Evolutionary conservation across 2,329 filamentous ascomycete species (phyloP).

Genomic region (Rhynchosporium secalis): DNA sequence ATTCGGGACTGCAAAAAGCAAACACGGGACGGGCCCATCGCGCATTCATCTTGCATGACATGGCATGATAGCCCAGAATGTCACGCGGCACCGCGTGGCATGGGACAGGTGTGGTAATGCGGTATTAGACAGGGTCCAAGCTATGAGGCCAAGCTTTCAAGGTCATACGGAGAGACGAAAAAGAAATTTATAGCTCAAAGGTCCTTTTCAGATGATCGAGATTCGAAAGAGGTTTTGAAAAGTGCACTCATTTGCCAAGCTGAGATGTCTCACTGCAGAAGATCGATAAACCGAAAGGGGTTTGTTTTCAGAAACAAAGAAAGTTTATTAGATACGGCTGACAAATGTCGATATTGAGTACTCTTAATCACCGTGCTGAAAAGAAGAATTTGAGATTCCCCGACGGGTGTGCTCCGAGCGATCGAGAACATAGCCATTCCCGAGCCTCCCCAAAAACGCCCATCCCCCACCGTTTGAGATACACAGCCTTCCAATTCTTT

Average conservation of each 20-base stretch:
- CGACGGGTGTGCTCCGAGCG: constrained; percentile 8
- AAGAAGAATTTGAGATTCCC: constrained; percentile 1
- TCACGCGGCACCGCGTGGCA: constrained; percentile 9
- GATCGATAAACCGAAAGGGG: neutral
- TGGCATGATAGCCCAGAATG: neutral
- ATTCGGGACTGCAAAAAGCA: constrained; percentile 18
- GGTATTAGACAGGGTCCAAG: neutral
- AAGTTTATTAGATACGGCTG: too few relatives aligned
- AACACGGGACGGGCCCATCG: constrained; percentile 9
- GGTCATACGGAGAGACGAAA: neutral
- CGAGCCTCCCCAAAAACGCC: neutral
- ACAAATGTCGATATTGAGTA: neutral
- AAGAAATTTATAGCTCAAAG: constrained; percentile 10
- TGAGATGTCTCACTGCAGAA: neutral
- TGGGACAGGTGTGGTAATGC: neutral
- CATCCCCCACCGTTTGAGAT: constrained; percentile 2
- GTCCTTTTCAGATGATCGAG: neutral
- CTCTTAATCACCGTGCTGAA: constrained; percentile 12
- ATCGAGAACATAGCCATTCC: constrained; percentile 5
- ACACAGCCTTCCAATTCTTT: constrained; percentile 3
- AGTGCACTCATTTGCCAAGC: neutral
- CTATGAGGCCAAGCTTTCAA: neutral
- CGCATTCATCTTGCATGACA: neutral
- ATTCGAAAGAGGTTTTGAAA: neutral
- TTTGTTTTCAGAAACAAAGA: too few relatives aligned